Conservation (phyloP, 2,329 filamentous ascomycete species). For the Sarocladiaceae sp. region DNA sequence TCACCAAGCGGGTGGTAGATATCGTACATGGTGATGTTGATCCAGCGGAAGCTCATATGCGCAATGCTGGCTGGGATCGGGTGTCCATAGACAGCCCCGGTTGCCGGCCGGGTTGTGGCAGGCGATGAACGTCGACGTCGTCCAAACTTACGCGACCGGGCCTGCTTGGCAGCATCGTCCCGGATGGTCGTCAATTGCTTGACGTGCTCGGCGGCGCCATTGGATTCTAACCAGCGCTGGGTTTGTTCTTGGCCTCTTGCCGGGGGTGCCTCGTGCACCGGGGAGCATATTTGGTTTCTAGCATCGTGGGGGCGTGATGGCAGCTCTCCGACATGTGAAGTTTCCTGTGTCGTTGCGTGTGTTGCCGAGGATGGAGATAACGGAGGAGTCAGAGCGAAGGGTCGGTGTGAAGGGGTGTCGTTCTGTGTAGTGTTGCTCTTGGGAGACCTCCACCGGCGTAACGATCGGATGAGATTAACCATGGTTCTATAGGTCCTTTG, state of each 20-base stretch:
- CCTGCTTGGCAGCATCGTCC: not conserved
- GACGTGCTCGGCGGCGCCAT: not conserved
- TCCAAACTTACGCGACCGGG: too few relatives aligned
- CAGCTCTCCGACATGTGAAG: not conserved
- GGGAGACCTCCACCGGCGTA: too few relatives aligned
- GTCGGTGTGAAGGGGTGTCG: too few relatives aligned
- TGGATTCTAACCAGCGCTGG: not conserved
- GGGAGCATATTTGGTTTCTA: not conserved
- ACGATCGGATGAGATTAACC: too few relatives aligned
- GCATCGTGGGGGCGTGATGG: not conserved
- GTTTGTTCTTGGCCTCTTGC: not conserved
- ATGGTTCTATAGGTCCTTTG: too few relatives aligned
- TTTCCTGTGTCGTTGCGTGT: too few relatives aligned
- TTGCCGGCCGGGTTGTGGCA: too few relatives aligned
- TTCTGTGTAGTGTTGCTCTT: too few relatives aligned
- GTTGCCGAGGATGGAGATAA: too few relatives aligned
- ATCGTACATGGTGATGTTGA: not conserved
- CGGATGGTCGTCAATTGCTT: not conserved
- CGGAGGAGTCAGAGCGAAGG: too few relatives aligned
- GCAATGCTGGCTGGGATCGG: not conserved
- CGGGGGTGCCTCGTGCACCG: not conserved
- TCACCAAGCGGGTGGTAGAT: constrained; percentile 3
- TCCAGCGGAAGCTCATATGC: not conserved
- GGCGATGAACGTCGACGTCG: too few relatives aligned
- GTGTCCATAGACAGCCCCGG: too few relatives aligned